Evolutionary conservation across 345 rosid genomes (phyloP), one percentile per base, ranked within the genome.

Genomic region (Moringa oleifera): DNA sequence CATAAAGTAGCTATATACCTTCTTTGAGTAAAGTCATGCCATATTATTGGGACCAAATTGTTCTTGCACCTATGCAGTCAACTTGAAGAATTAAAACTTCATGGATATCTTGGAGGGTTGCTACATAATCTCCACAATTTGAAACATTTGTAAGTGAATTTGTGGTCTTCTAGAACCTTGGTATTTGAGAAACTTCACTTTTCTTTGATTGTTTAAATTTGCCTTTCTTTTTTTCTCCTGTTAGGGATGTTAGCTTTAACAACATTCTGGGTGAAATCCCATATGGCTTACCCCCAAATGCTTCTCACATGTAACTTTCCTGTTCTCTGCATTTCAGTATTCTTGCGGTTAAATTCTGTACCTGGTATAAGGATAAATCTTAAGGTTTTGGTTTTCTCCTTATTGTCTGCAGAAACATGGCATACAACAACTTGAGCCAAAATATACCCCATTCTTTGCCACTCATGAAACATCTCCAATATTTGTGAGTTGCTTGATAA

Each of bases 211-310:
- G 37, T 63, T 55, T 53, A 31, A 62, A 57, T 54, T n/a, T 11
- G 71, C 53, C 28, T 31, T 73, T 51, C n/a, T n/a, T n/a, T n/a
- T n/a, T n/a, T n/a, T 70, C 31, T 63, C 65, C 53, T 70, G 1
- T 57, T 57, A 90, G 99, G 77, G 99, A 94, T 81, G 59, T 88
- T 52, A 88, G 96, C 83, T 79, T 74, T 71, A 93, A 93, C 57
- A 50, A 61, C 65, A 69, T 93, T 46, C 50, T 20, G 52, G 99
- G 95, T 69, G 90, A 83, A 73, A 86, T 93, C 68, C 97, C 99
- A 9, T 61, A 65, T 51, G 73, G 69, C 54, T 74, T 93, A 63
- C 99, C 99, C 19, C 87, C 92, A 41, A 88, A 88, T 71, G 85
- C 71, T 64, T 84, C 95, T 58, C 86, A 82, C 56, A 59, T 94